phyloP scores from a whole-genome alignment of 2,329 filamentous ascomycete genomes.

The Fusarium sp. region DNA sequence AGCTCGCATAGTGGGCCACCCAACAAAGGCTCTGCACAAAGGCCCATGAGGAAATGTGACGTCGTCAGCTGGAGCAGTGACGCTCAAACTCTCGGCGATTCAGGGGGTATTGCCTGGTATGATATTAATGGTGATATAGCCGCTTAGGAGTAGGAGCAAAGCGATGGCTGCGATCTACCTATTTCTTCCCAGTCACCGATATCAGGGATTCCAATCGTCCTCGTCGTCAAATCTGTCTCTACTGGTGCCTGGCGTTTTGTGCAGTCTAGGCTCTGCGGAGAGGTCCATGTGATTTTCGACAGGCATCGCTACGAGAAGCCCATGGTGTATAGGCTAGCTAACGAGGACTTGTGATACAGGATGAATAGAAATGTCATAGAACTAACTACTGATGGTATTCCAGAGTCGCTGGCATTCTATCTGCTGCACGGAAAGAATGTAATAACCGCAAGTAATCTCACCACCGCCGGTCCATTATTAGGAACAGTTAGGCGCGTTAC shows the following conservation, averaged over 20 bases:
- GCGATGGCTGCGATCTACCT: background rate
- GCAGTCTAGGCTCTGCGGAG: accelerated
- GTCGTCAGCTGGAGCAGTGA: background rate
- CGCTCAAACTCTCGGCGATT: background rate
- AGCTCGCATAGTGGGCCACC: background rate
- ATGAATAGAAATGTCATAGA: background rate
- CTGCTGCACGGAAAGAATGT: no score
- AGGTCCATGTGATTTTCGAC: background rate
- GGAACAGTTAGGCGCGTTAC: background rate
- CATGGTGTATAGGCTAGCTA: background rate
- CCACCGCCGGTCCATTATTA: accelerated
- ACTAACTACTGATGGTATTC: accelerated
- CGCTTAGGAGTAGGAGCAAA: background rate
- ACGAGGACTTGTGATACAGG: background rate
- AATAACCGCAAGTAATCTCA: background rate
- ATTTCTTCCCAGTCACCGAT: background rate
- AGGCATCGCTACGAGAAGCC: background rate
- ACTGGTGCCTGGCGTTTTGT: background rate
- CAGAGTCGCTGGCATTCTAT: no score
- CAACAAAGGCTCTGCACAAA: background rate
- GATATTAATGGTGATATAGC: background rate
- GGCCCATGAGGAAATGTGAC: background rate
- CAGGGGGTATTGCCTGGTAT: background rate
- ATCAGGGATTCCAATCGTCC: background rate
- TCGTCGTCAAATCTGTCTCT: background rate